phyloP scores from a whole-genome alignment of 257 asterid genomes.

The Agastache rugosa region DNA sequence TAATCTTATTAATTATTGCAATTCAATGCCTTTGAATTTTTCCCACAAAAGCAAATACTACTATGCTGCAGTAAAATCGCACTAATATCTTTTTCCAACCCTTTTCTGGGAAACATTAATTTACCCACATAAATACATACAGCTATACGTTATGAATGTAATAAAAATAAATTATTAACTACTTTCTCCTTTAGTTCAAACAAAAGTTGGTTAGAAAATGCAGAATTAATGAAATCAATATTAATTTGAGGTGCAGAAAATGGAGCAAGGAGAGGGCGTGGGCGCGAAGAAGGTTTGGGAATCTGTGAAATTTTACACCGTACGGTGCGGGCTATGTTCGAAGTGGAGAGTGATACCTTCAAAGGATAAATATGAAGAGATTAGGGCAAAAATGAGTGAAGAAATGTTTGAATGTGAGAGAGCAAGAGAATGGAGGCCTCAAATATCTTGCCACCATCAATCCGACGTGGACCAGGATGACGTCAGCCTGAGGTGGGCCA shows the following conservation, averaged over 20 bases:
- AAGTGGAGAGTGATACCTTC: constrained; percentile 86
- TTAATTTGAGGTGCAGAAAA: too few species aligned
- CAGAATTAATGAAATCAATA: too few species aligned
- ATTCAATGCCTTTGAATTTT: background rate
- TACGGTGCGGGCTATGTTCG: constrained; percentile 63
- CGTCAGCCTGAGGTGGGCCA: constrained; percentile 47
- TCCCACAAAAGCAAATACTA: background rate
- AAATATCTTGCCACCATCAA: constrained; percentile 55
- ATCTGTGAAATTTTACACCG: constrained; percentile 43
- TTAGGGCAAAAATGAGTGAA: constrained; percentile 62
- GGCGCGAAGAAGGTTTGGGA: constrained; percentile 45
- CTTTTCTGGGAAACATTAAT: background rate
- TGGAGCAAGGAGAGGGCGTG: constrained; percentile 32
- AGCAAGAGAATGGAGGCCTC: constrained; percentile 76
- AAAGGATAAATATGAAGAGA: constrained; percentile 75
- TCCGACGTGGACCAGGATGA: constrained; percentile 45
- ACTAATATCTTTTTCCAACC: background rate
- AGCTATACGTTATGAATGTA: background rate
- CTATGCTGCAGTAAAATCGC: too few species aligned
- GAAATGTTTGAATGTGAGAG: constrained; percentile 62
- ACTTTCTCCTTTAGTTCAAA: background rate
- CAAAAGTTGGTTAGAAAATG: too few species aligned
- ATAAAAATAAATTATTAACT: background rate
- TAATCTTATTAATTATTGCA: background rate
- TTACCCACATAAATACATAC: background rate